Conservation (phyloP, 495 filamentous ascomycete genomes). For the Penicillium crystallinum region DNA sequence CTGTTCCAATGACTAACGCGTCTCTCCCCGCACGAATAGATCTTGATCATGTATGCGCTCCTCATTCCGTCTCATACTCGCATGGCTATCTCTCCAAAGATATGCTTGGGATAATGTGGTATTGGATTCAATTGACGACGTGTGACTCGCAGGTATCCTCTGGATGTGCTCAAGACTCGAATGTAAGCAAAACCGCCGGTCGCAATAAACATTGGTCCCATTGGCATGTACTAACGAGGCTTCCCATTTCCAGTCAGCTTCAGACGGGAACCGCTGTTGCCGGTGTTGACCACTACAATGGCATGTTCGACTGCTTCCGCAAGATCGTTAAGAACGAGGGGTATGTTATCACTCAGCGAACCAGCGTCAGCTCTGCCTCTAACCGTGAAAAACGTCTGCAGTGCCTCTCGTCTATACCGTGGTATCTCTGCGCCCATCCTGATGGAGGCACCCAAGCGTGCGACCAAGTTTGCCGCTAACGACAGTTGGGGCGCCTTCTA, state of each 20-base stretch:
- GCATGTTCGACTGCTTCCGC: constrained; percentile 95
- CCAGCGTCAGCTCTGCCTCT: constrained; percentile 1
- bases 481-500: constrained; percentile 96
- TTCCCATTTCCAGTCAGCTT: constrained; percentile 59
- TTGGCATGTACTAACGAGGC: constrained; percentile 10
- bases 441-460: constrained; percentile 98
- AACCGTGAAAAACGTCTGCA: constrained; percentile 25
- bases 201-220: constrained; percentile 10
- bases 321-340: constrained; percentile 96
- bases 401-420: constrained; percentile 84
- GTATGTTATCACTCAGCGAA: constrained; percentile 41
- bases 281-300: constrained; percentile 80
- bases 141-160: constrained; percentile 71
- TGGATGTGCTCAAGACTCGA: constrained; percentile 97
- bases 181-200: constrained; percentile 56
- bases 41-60: constrained; percentile 73
- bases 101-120: not conserved
- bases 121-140: constrained; percentile 10
- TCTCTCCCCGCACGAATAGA: constrained; percentile 50
- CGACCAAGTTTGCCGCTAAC: constrained; percentile 98
- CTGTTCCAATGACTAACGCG: constrained; percentile 16
- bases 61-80: not conserved
- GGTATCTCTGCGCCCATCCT: constrained; percentile 94
- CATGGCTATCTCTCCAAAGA: not conserved
- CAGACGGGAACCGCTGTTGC: constrained; percentile 61